phyloP scores from a whole-genome alignment of 257 asterid genomes.

The Mentha longifolia region DNA sequence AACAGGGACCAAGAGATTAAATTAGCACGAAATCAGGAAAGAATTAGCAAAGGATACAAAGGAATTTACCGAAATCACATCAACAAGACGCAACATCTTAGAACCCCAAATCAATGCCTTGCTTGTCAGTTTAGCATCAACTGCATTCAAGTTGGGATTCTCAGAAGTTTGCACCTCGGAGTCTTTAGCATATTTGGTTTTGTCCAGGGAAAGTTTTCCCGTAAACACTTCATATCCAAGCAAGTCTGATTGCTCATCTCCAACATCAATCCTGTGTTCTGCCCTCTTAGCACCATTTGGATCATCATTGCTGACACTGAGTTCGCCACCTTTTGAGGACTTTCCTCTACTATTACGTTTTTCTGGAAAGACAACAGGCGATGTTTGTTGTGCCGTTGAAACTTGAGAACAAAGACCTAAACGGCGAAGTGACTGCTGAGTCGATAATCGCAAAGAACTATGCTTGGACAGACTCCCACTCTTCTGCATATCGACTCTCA shows the following conservation, averaged over 20 bases:
- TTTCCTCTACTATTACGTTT: conserved; percentile 77
- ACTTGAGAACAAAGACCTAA: conserved; percentile 88
- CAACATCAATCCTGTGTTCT: conserved; percentile 87
- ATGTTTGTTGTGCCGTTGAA: conserved; percentile 78
- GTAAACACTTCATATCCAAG: conserved; percentile 82
- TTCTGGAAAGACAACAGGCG: conserved; percentile 90
- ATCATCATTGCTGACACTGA: conserved; percentile 48
- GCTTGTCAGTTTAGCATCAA: conserved; percentile 91
- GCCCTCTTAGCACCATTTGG: conserved; percentile 54
- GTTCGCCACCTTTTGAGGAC: conserved; percentile 46
- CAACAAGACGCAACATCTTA: conserved; percentile 66
- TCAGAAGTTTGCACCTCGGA: conserved; percentile 59
- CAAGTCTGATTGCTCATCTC: conserved; percentile 89
- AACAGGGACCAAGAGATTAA: conserved; percentile 27
- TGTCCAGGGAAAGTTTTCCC: conserved; percentile 75
- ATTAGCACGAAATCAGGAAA: conserved; percentile 31
- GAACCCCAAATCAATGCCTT: conserved; percentile 91
- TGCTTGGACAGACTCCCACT: conserved; percentile 68
- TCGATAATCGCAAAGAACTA: conserved; percentile 68
- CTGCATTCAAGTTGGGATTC: conserved; percentile 50
- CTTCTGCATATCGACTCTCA: conserved; percentile 66
- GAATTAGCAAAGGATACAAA: conserved; percentile 13
- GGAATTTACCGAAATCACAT: conserved; percentile 77
- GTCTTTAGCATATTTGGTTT: conserved; percentile 55
- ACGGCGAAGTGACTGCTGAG: conserved; percentile 91